Conservation (phyloP, 2,329 filamentous ascomycete genomes). For the Hymenoscyphus fraxineus region DNA sequence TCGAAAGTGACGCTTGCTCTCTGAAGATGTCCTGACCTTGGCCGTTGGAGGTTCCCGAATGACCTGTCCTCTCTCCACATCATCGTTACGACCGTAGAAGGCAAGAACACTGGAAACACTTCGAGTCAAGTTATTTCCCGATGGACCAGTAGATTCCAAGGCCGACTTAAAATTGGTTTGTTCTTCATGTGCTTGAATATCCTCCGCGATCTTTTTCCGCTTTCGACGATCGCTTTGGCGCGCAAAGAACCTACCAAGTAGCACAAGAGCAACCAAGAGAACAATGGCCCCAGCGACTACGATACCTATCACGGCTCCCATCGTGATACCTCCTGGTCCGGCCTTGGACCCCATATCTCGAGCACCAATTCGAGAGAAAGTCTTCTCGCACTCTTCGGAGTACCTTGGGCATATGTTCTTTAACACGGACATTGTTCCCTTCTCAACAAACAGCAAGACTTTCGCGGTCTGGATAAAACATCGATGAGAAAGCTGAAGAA, state of each 20-base stretch:
- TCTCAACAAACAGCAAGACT: background rate
- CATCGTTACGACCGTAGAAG: conserved; percentile 4
- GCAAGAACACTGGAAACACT: background rate
- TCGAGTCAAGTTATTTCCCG: conserved; percentile 8
- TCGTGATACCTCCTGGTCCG: conserved; percentile 9
- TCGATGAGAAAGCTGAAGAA: background rate
- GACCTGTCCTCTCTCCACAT: conserved; percentile 9
- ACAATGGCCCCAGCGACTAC: conserved; percentile 18
- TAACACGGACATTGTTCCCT: background rate
- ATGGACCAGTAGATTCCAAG: conserved; percentile 14
- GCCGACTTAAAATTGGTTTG: conserved; percentile 28
- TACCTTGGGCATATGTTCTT: background rate
- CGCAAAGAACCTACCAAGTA: conserved; percentile 11
- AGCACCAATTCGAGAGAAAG: background rate
- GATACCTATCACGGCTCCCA: conserved; percentile 21
- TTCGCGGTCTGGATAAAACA: background rate
- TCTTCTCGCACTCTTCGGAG: background rate
- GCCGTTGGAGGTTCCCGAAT: conserved; percentile 14
- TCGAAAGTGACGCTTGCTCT: conserved; percentile 18
- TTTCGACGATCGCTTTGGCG: conserved; percentile 18
- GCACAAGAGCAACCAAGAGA: conserved; percentile 12
- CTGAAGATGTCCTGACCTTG: conserved; percentile 17
- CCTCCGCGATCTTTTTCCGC: conserved; percentile 8
- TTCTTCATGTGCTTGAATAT: conserved; percentile 8
- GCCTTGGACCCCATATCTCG: background rate